Base-by-base conservation (phyloP, 306 rosid genomes). In the Astragalus membranaceus region DNA sequence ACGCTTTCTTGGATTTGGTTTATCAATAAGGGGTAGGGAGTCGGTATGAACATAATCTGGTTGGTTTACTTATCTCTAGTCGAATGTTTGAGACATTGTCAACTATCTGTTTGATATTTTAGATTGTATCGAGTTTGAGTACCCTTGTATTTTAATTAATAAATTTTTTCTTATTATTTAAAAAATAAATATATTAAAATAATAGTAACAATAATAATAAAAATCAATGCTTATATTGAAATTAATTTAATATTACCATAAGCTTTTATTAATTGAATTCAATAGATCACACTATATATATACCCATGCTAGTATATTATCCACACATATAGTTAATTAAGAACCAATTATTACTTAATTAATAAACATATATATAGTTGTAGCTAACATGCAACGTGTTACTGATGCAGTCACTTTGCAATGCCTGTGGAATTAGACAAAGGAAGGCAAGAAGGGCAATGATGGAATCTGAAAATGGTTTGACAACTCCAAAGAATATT, bases 401-500 rank as follows among this genome's bases (percentile, higher is more conserved):
- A 29, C 5, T 64, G 58, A 39, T 80, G 83, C 87, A 93, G 98
- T 84, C 98, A 6, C 89, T 93, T n/a, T 90, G 98, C 85, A 93
- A 93, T 84, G 98, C 97, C 0, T 93, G 98, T 66, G 98, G 98
- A 3, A 93, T 90, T 14, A 77, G 97, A 60, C 96, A 86, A 29
- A 82, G 98, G 81, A 93, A 93, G 74, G 96, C 90, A 14, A 88
- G 93, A 72, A 75, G 85, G 71, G 93, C 98, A 41, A 82, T 85
- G 86, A 82, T 82, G 3, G 95, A 86, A 83, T 95, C 88, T 47
- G 80, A 72, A 35, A 78, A 65, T 32, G 75, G 80, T 46, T 41
- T 58, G 6, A 64, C 50, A 0, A 69, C 14, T 12, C 14, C 69
- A 51, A 5, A 29, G 6, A 51, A 37, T 3, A 26, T 26, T 42